phyloP scores from a whole-genome alignment of 352 stramenopile species.

The Globisporangium okanoganense region DNA sequence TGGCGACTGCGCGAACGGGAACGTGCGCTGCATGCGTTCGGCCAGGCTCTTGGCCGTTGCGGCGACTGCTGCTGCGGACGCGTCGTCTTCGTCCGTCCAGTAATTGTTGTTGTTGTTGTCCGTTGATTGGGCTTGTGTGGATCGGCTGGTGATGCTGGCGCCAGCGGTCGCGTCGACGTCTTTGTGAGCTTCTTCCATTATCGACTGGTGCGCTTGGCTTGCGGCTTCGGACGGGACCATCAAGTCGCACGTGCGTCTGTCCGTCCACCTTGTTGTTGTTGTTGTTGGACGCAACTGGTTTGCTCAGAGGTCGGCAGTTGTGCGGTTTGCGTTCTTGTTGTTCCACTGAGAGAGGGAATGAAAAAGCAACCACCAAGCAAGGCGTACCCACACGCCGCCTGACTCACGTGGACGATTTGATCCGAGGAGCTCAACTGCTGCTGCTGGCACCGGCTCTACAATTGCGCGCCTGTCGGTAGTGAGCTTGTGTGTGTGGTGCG shows the following conservation, averaged over 20 bases:
- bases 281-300: not conserved
- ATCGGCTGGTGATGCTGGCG: too few relatives aligned
- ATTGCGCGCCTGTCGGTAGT: slow-evolving; percentile 4
- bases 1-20: slow-evolving; percentile 11
- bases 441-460: slow-evolving; percentile 1
- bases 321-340: not conserved
- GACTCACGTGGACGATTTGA: slow-evolving; percentile 6
- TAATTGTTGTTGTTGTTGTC: not conserved
- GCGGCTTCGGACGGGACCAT: slow-evolving; percentile 5
- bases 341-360: not conserved
- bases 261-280: not conserved
- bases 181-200: slow-evolving; percentile 13
- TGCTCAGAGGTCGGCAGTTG: not conserved
- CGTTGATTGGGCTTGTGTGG: not conserved
- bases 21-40: slow-evolving; percentile 16
- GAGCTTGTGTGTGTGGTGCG: not conserved
- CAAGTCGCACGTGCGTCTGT: not conserved
- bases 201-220: not conserved
- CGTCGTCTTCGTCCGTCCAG: slow-evolving; percentile 1
- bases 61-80: not conserved
- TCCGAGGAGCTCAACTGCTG: not conserved
- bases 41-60: slow-evolving; percentile 6
- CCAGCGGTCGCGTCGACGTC: not conserved
- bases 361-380: not conserved
- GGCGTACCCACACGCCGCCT: slow-evolving; percentile 1